These are phyloP conservation scores for Jamesozyma spencerorum DNA, from an alignment of 805 yeast species.

Conservation along the genomic window DNA sequence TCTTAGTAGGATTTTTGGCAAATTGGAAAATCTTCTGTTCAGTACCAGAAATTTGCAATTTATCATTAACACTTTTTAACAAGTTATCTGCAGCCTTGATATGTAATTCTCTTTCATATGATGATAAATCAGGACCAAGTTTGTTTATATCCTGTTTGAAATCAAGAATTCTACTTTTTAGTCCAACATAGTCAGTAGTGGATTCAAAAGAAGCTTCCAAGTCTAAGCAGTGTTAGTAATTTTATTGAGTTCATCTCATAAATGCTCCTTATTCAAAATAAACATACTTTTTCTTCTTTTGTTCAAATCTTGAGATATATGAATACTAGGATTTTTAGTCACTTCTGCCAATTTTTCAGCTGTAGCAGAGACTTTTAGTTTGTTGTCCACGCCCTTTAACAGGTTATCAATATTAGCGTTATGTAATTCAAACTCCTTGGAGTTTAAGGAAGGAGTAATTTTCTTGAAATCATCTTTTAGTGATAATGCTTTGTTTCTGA, in stretches of 20 bases:
- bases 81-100: constrained; percentile 10
- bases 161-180: constrained; percentile 5
- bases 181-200: not conserved
- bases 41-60: not conserved
- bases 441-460: too few relatives aligned
- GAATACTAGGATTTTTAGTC: too few relatives aligned
- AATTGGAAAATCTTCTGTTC: constrained; percentile 2
- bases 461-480: too few relatives aligned
- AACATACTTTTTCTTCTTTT: too few relatives aligned
- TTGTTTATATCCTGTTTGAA: constrained; percentile 9
- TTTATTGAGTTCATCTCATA: too few relatives aligned
- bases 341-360: not conserved
- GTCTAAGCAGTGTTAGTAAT: not conserved
- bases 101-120: constrained; percentile 15
- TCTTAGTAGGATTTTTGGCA: constrained; percentile 1
- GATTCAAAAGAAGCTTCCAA: not conserved
- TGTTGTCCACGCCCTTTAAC: constrained; percentile 8
- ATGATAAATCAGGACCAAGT: constrained; percentile 9
- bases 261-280: too few relatives aligned
- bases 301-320: too few relatives aligned
- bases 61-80: constrained; percentile 8
- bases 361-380: not conserved
- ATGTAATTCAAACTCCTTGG: constrained; percentile 12
- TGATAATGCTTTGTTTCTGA: too few relatives aligned
- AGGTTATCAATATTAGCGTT: constrained; percentile 10